These are phyloP conservation scores for Streptanthus diversifolius DNA, from an alignment of 345 rosid species.

Conservation along the genomic window DNA sequence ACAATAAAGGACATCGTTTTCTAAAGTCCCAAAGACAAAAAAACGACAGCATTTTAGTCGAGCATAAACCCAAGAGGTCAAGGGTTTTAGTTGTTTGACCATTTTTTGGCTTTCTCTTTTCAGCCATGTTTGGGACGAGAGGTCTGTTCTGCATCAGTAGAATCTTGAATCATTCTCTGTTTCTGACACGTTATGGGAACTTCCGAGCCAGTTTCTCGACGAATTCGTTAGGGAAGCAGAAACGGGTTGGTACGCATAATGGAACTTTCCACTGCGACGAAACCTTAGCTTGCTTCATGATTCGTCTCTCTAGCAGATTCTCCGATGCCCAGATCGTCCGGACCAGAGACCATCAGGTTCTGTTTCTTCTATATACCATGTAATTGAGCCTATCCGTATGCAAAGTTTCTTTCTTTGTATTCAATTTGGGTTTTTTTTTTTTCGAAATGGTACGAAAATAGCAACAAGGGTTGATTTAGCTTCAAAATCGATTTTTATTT, in stretches of 20 bases:
- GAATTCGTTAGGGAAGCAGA: slow-evolving; percentile 10
- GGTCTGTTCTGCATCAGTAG: slow-evolving; percentile 10
- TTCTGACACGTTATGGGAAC: slow-evolving; percentile 5
- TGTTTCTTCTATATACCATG: not conserved
- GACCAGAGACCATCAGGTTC: slow-evolving; percentile 70
- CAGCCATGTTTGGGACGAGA: slow-evolving; percentile 26
- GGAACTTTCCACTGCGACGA: slow-evolving; percentile 93
- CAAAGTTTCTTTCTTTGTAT: not conserved
- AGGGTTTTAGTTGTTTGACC: slow-evolving; percentile 30
- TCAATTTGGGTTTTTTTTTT: not conserved
- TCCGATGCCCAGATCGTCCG: slow-evolving; percentile 65
- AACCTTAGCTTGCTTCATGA: slow-evolving; percentile 89
- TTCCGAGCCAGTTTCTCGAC: slow-evolving; percentile 25
- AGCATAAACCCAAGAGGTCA: slow-evolving; percentile 11
- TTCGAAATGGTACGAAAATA: not conserved
- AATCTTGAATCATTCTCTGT: slow-evolving; percentile 28
- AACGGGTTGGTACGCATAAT: slow-evolving; percentile 79
- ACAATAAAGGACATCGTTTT: not conserved
- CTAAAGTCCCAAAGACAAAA: accelerated
- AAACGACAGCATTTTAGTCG: not conserved
- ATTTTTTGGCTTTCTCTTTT: not conserved
- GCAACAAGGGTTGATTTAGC: no score
- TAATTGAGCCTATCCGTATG: not conserved
- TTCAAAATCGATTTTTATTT: not conserved
- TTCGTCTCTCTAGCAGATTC: slow-evolving; percentile 75